These are phyloP conservation scores for Cochlearia excelsa DNA, from an alignment of 345 rosid genomes.

Conservation along the genomic window DNA sequence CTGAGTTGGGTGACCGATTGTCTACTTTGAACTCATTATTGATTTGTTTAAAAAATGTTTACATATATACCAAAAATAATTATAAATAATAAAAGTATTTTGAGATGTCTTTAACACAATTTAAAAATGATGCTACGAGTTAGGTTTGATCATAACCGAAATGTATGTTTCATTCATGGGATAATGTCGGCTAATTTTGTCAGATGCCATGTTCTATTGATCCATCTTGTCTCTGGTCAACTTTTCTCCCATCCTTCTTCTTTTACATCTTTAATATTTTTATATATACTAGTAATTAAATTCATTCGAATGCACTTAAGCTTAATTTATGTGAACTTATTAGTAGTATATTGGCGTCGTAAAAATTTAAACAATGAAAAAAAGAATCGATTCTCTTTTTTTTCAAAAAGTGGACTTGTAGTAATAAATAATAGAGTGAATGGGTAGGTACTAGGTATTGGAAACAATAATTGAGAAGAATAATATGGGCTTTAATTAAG, in stretches of 20 bases:
- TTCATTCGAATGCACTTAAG: too few relatives aligned
- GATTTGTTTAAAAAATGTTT: neutral
- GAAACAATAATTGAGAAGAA: constrained; percentile 19
- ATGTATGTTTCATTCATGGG: constrained; percentile 41
- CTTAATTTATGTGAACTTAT: too few relatives aligned
- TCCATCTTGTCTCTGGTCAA: constrained; percentile 34
- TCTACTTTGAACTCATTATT: constrained; percentile 3
- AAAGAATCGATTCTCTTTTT: neutral
- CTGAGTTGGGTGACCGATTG: constrained; percentile 31
- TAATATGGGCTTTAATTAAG: constrained; percentile 20
- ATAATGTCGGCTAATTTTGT: constrained; percentile 36
- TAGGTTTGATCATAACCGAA: constrained; percentile 29
- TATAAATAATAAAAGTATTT: constrained; percentile 5
- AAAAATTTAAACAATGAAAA: neutral
- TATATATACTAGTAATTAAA: too few relatives aligned
- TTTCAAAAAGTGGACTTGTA: neutral
- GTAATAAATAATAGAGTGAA: neutral
- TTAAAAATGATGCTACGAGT: constrained; percentile 7
- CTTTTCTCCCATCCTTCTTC: constrained; percentile 25
- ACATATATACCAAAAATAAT: neutral
- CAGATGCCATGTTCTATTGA: constrained; percentile 37
- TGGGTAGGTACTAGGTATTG: constrained; percentile 34
- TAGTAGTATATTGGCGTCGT: too few relatives aligned
- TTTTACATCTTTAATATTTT: neutral
- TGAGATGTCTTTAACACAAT: neutral